phyloP scores from a whole-genome alignment of 1,284 basidiomycete genomes.

The Coniophora puteana region DNA sequence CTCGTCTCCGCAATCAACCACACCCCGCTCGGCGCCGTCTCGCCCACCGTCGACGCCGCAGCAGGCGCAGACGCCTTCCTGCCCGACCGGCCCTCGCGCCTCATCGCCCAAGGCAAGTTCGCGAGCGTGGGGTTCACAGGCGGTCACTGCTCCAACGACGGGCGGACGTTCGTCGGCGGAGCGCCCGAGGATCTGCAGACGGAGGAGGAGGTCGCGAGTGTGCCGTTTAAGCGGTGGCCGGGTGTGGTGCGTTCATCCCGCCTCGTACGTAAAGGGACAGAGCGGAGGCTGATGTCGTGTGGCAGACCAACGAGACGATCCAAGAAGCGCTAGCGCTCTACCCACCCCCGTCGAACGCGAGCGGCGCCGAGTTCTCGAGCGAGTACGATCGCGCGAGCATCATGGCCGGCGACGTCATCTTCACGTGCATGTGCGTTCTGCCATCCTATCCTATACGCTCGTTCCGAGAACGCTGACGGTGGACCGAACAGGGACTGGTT shows the following conservation, averaged over 20 bases:
- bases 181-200: slow-evolving; percentile 35
- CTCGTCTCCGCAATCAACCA: slow-evolving; percentile 6
- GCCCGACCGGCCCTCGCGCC: slow-evolving; percentile 37
- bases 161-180: slow-evolving; percentile 35
- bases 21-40: slow-evolving; percentile 2
- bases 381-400: slow-evolving; percentile 39
- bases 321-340: slow-evolving; percentile 35
- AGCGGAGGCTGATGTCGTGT: neutral
- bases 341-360: slow-evolving; percentile 30
- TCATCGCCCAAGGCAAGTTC: slow-evolving; percentile 37
- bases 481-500: slow-evolving; percentile 38
- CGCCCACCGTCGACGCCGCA: slow-evolving; percentile 3
- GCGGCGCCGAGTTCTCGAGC: slow-evolving; percentile 35
- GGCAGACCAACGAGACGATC: slow-evolving; percentile 35
- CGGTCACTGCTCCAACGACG: slow-evolving; percentile 38
- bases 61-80: no score
- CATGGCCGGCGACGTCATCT: slow-evolving; percentile 40
- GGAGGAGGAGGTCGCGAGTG: slow-evolving; percentile 35
- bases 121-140: slow-evolving; percentile 36
- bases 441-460: neutral
- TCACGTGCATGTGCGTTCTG: slow-evolving; percentile 40
- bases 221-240: slow-evolving; percentile 35
- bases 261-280: neutral
- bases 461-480: neutral
- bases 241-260: slow-evolving; percentile 29